Base-by-base conservation (phyloP, 2,329 filamentous ascomycete species). In the Dothideomycetidae sp. region DNA sequence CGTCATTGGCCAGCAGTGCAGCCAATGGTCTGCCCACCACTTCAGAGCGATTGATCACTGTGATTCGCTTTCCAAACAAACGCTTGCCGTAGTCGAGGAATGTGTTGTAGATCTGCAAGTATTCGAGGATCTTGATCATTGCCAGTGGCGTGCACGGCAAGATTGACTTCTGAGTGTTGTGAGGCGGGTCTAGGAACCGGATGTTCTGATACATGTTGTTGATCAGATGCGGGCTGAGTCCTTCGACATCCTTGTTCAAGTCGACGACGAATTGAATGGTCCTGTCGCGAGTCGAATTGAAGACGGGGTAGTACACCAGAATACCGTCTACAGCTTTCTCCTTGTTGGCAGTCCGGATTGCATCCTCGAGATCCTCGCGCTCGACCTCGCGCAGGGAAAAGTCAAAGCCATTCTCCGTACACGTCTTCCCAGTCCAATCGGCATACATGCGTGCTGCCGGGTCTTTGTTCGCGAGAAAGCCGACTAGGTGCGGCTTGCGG, bases 191-290 rank as follows among this genome's bases (percentile, higher is more conserved):
- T 40, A 98, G 70, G 66, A 86, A 96, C 47, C 90, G 83, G 51
- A 93, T 75, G 64, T 98, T 98, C 67, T 94, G 82, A 64, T 96
- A 98, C 86, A 98, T 94, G 71, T 98, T 98, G 73, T 88, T 86
- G 54, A 96, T 80, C 63, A 96, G 86, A 55, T 78, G 78, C 61
- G 94, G 88, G 50, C 80, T 84, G 41, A 98, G 74, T 23, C 90
- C 90, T 61, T 98, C 90, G 47, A 98, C 88, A 53, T 98, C 90
- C 62, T 98, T 96, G 58, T 72, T 64, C 30, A 93, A 71, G 40
- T 83, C 77, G 40, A 94, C 85, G 3, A 92, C 83, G 63, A 94
- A 86, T 63, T 96, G 88, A 47, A 98, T 75, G 59, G 96, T 96
- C 58, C 82, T 81, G 61, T 98, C 90, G 60, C 93, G 84, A 17